Evolutionary conservation across 441 rosid genomes (phyloP), one percentile per base, ranked within the genome.

Genomic region (Pelargonium cotyledonis): DNA sequence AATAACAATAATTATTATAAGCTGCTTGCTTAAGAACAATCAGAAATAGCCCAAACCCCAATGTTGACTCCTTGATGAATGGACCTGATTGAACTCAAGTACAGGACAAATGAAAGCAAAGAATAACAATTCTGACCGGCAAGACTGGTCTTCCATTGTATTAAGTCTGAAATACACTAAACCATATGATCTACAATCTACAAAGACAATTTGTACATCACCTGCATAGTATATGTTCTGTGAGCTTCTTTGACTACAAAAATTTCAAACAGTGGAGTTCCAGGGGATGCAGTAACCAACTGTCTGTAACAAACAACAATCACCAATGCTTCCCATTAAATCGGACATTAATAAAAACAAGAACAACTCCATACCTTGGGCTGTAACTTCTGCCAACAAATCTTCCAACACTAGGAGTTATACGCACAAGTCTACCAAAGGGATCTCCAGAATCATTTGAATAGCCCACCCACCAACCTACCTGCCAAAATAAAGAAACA

Each of bases 391-490:
- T 85, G 69, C 88, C 98, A 78, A 91, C 79, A 82, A 91, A 91
- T 84, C 96, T 88, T 68, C 97, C 98, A 63, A 91, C 82, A 62
- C 89, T 88, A 65, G 92, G 97, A 65, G 91, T 85, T 82, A 94
- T 87, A 66, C 76, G 88, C 65, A 94, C 83, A 70, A 94, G 76
- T 80, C 85, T 85, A 9, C 98, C 97, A 81, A 91, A 91, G 65
- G 95, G 97, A 75, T 91, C 93, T 47, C 83, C 88, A 35, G 90
- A 86, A 62, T 83, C 96, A 69, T 84, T 81, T 51, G 98, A 83
- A 77, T 81, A 86, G 71, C 97, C 90, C 73, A 91, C 95, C 98
- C 98, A 94, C 98, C 98, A 93, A 60, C 98, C 98, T 66, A 93
- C 86, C 98, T 94, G 85, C 68, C 41, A 65, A 68, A 66, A 80